Evolutionary conservation across 441 rosid genomes (phyloP).

Genomic region (Syzygium malaccense): DNA sequence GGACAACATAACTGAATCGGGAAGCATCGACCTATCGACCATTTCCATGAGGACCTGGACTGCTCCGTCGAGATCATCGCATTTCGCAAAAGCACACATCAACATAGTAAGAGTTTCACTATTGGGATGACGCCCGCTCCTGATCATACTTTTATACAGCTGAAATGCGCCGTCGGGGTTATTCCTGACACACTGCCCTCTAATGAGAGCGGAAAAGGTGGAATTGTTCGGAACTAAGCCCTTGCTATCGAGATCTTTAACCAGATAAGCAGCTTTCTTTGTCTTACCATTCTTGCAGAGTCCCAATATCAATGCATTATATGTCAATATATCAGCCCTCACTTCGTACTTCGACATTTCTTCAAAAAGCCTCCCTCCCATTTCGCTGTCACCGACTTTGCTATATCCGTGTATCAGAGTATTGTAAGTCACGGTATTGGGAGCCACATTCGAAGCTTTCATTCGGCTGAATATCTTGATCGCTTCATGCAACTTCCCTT

Average conservation of each 20-base stretch:
- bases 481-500: conserved; percentile 50
- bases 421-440: conserved; percentile 60
- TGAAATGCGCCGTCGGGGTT: conserved; percentile 58
- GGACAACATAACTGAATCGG: conserved; percentile 25
- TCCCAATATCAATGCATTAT: conserved; percentile 70
- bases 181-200: conserved; percentile 62
- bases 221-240: conserved; percentile 61
- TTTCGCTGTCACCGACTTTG: conserved; percentile 40
- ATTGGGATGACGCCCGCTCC: conserved; percentile 56
- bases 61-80: conserved; percentile 62
- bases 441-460: conserved; percentile 48
- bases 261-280: conserved; percentile 76
- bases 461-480: conserved; percentile 48
- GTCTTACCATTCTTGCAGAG: conserved; percentile 82
- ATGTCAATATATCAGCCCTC: conserved; percentile 57
- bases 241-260: conserved; percentile 62
- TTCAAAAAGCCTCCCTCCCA: conserved; percentile 48
- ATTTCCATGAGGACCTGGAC: conserved; percentile 46
- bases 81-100: conserved; percentile 37
- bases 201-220: conserved; percentile 62
- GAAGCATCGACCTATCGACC: conserved; percentile 36
- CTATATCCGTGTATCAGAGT: conserved; percentile 64
- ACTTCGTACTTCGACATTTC: conserved; percentile 50
- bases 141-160: conserved; percentile 61
- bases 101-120: conserved; percentile 34